These are phyloP conservation scores for Penstemon barbatus DNA, from an alignment of 257 asterid species.

Conservation along the genomic window DNA sequence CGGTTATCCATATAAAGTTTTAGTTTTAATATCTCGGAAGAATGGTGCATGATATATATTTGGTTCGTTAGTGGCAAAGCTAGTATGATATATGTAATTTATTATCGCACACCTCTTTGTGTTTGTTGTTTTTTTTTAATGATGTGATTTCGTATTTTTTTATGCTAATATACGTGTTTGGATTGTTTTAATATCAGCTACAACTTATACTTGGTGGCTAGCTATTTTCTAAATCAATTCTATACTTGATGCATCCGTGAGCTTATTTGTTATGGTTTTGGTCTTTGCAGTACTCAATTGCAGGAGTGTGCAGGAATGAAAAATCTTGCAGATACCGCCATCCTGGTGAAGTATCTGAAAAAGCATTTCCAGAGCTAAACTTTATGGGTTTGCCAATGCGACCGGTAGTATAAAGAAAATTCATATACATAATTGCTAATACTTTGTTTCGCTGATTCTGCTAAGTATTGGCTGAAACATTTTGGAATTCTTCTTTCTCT, in stretches of 20 bases:
- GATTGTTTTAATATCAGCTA: background rate
- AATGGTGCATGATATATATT: background rate
- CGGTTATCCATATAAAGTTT: background rate
- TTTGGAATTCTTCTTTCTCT: background rate
- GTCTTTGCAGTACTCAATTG: slow-evolving; percentile 42
- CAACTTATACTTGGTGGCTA: background rate
- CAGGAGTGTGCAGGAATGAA: slow-evolving; percentile 52
- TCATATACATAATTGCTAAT: too few relatives aligned
- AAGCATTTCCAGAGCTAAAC: too few relatives aligned
- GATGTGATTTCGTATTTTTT: background rate
- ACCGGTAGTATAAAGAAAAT: too few relatives aligned
- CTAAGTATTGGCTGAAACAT: too few relatives aligned
- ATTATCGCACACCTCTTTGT: background rate
- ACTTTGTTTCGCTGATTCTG: too few relatives aligned
- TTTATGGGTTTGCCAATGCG: too few relatives aligned
- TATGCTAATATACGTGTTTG: background rate
- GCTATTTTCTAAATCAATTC: background rate
- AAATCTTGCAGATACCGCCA: slow-evolving; percentile 28
- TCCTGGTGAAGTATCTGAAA: too few relatives aligned
- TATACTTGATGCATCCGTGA: background rate
- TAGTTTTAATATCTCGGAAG: background rate
- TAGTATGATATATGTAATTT: background rate
- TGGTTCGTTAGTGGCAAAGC: background rate
- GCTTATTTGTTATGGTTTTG: slow-evolving; percentile 1
- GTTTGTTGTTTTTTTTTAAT: background rate